These are phyloP conservation scores for Neotropicomus parvogracilis DNA, from an alignment of 1,284 basidiomycete genomes.

Conservation along the genomic window DNA sequence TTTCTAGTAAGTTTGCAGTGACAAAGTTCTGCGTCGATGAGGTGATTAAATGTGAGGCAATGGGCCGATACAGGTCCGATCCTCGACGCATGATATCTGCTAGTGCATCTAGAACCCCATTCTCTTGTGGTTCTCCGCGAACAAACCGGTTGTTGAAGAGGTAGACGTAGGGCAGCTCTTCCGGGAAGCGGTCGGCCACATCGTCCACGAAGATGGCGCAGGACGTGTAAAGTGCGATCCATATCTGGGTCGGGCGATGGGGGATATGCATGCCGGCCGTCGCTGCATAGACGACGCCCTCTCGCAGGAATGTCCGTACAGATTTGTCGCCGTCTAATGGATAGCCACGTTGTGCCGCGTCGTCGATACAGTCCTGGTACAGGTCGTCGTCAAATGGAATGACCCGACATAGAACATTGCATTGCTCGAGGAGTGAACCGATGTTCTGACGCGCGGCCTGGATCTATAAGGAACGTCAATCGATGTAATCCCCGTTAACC, in stretches of 20 bases:
- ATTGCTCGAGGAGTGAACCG: conserved; percentile 6
- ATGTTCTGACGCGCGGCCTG: conserved; percentile 13
- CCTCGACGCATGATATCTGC: background rate
- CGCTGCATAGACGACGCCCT: conserved; percentile 7
- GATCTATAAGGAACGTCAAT: conserved; percentile 10
- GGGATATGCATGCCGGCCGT: background rate
- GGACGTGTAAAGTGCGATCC: conserved; percentile 24
- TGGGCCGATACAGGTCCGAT: background rate
- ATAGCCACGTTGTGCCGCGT: conserved; percentile 15
- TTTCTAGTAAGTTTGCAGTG: conserved; percentile 24
- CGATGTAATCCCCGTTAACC: fast-evolving
- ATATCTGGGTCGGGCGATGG: conserved; percentile 6
- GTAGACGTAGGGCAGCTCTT: conserved; percentile 19
- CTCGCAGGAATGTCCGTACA: background rate
- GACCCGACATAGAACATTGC: background rate
- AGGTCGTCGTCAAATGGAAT: conserved; percentile 4
- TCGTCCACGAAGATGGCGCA: background rate
- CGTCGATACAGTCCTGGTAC: conserved; percentile 9
- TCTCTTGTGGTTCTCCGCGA: background rate
- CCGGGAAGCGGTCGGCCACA: conserved; percentile 16
- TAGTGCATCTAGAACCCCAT: background rate
- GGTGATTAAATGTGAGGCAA: background rate
- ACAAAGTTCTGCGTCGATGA: conserved; percentile 19
- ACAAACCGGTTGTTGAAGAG: conserved; percentile 16
- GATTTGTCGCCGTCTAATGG: background rate